Conservation (phyloP, 2,329 filamentous ascomycete species). For the Fusarium multiceps region DNA sequence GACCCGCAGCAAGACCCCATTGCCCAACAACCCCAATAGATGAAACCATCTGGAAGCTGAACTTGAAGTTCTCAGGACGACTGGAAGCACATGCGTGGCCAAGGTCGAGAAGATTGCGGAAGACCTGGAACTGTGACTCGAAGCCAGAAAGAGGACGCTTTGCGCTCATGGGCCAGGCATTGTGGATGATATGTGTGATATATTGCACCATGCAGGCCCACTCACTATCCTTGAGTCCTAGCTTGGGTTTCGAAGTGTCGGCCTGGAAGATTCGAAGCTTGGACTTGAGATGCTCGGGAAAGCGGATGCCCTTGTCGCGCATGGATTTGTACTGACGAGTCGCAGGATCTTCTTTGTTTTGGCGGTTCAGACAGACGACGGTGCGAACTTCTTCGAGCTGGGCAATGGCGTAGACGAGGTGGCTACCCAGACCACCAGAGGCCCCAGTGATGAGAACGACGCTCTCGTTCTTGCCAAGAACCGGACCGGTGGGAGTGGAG, state of each 20-base stretch:
- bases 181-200: constrained; percentile 33
- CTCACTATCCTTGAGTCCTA: constrained; percentile 4
- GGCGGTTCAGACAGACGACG: constrained; percentile 19
- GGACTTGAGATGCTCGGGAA: constrained; percentile 13
- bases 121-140: constrained; percentile 37
- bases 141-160: constrained; percentile 33
- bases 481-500: not conserved
- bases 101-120: constrained; percentile 30
- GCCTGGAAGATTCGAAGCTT: constrained; percentile 17
- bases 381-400: constrained; percentile 23
- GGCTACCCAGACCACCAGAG: constrained; percentile 17
- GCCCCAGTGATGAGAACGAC: constrained; percentile 22
- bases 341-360: not conserved
- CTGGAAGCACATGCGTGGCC: not conserved
- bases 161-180: constrained; percentile 42
- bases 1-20: constrained; percentile 12
- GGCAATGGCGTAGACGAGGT: constrained; percentile 26
- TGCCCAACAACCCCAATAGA: constrained; percentile 28
- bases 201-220: not conserved
- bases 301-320: constrained; percentile 32
- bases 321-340: constrained; percentile 25
- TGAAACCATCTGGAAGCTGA: constrained; percentile 32
- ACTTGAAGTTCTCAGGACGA: constrained; percentile 21
- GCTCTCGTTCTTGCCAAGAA: not conserved
- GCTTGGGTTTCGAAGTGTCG: constrained; percentile 12